Conservation (phyloP, 169 alveolate species). For the Perkinsus marinus region DNA sequence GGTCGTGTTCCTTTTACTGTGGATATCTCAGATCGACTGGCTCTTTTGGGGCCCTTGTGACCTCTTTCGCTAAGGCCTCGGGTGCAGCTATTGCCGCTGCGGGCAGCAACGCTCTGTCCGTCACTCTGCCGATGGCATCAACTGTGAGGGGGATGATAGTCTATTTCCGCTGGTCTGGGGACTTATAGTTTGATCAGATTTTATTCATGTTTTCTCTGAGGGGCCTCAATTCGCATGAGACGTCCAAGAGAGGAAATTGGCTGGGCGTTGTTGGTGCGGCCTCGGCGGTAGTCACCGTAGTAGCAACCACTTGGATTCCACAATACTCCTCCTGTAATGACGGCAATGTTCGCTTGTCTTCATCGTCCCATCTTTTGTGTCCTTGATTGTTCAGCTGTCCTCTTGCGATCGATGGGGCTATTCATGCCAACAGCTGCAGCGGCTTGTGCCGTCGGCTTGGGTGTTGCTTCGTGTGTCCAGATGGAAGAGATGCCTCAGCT, state of each 20-base stretch:
- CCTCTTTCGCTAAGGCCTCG: neutral
- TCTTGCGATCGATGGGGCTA: neutral
- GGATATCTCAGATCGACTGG: neutral
- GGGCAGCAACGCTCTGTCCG: neutral
- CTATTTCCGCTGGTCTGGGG: neutral
- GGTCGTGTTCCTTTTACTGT: neutral
- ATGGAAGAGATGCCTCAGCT: constrained; percentile 73
- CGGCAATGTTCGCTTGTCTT: neutral
- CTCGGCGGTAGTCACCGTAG: constrained; percentile 38
- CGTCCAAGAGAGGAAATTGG: constrained; percentile 66
- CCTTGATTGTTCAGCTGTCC: neutral
- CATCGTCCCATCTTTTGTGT: neutral
- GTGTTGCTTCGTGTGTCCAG: constrained; percentile 37
- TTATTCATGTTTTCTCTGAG: constrained; percentile 48
- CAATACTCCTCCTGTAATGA: neutral
- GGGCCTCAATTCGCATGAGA: constrained; percentile 55
- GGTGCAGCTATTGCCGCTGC: neutral
- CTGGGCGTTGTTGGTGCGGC: constrained; percentile 63
- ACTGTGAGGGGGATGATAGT: neutral
- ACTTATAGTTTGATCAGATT: constrained; percentile 21
- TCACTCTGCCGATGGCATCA: neutral
- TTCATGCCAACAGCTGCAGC: neutral
- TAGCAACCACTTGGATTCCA: neutral
- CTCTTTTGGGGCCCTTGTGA: neutral
- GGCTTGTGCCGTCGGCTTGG: neutral